Conservation (phyloP, 2,329 filamentous ascomycete genomes). For the Xylaria sp. region DNA sequence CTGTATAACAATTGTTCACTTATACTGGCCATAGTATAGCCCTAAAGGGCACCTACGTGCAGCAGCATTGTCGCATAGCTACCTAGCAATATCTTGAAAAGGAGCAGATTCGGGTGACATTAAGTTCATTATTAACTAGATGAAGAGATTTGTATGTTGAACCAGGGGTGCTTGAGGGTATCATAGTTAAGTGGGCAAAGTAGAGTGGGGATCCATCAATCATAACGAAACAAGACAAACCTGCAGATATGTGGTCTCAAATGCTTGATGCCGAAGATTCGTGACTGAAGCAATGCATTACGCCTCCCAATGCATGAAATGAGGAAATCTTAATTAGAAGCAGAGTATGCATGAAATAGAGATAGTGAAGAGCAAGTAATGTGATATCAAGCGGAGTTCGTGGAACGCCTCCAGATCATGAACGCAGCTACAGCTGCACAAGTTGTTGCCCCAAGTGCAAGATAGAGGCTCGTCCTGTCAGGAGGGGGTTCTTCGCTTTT, state of each 20-base stretch:
- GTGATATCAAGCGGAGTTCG: slow-evolving; percentile 53
- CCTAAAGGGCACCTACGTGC: too few relatives aligned
- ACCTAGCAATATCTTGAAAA: background rate
- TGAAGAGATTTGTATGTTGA: slow-evolving; percentile 30
- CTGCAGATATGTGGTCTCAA: background rate
- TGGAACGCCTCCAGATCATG: slow-evolving; percentile 72
- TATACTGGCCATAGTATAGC: too few relatives aligned
- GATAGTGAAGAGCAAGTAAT: slow-evolving; percentile 16
- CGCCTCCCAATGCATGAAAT: slow-evolving; percentile 23
- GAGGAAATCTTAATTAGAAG: slow-evolving; percentile 11
- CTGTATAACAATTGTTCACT: too few relatives aligned
- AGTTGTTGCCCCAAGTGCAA: slow-evolving; percentile 79
- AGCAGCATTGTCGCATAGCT: too few relatives aligned
- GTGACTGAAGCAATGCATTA: background rate
- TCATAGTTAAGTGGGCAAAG: slow-evolving; percentile 37
- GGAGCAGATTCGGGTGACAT: slow-evolving; percentile 7
- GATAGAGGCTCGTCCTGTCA: slow-evolving; percentile 85
- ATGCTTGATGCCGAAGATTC: slow-evolving; percentile 9
- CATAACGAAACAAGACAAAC: slow-evolving; percentile 19
- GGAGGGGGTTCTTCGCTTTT: slow-evolving; percentile 87
- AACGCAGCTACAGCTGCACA: slow-evolving; percentile 71
- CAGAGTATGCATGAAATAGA: background rate
- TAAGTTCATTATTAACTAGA: slow-evolving; percentile 39
- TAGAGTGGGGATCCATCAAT: slow-evolving; percentile 35
- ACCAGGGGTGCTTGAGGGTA: slow-evolving; percentile 41